Evolutionary conservation across 768 basidiomycete genomes (phyloP), one percentile per base, ranked within the genome.

Genomic region (Lactarius vividus): DNA sequence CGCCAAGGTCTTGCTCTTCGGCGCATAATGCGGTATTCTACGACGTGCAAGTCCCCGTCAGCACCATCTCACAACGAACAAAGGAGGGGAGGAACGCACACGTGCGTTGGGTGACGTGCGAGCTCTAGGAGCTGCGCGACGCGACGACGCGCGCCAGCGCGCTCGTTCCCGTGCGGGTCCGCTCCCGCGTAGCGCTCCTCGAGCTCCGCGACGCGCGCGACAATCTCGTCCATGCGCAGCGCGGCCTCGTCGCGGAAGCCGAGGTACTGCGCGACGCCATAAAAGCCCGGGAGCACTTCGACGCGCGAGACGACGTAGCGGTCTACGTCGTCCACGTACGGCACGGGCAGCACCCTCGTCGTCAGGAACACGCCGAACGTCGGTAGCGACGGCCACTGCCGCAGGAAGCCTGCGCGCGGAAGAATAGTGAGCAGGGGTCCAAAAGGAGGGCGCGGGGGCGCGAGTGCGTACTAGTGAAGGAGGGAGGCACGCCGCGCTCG

Each of bases 301-400:
- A 86, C 84, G 72, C 86, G 88, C 40, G 77, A 80, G 23, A 88
- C 80, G 3, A 80, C 76, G 71, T 86, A 89, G 7, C 83, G 81
- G 35, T 88, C 82, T 23, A 80, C 79, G 1, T 71, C 59, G 0
- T 80, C 72, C 11, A 89, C 81, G 55, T 80, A 78, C 4, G 86
- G 78, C 7, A 81, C 73, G 7, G 85, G 83, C 5, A 85, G 77
- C 39, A 85, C 75, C 35, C 79, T 79, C 35, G 87, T 82, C 0
- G 86, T 84, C 18, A 89, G 77, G 75, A 90, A 89, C 42, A 90
- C 81, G 83, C 88, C 82, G 31, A 89, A 81, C 3, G 81, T 79
- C 39, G 88, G 88, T n/a, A 91, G 79, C 20, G 86, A 82, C 26
- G 88, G 88, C 84, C 86, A 87, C 71, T 84, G 86, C 4, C 83